A percentile compares a stretch with the other conserved stretches of the same genome.
Conservation (phyloP, 2,329 filamentous ascomycete genomes). For the Truncatella angustata region DNA sequence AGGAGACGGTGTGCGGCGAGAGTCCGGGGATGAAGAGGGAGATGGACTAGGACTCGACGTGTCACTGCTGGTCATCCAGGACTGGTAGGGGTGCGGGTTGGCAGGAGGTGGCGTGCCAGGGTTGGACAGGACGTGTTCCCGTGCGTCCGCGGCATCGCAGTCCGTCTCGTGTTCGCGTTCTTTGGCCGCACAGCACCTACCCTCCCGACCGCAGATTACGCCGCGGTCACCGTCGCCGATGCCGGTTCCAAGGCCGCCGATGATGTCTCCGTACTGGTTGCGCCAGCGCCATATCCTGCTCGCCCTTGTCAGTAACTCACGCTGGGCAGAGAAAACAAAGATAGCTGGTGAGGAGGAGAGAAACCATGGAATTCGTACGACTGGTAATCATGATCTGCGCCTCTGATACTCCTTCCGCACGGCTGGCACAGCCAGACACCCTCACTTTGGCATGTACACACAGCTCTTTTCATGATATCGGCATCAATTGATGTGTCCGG, state of each 20-base stretch:
- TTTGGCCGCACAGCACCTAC: slow-evolving; percentile 71
- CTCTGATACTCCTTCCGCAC: slow-evolving; percentile 71
- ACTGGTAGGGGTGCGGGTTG: slow-evolving; percentile 18
- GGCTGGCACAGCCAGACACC: slow-evolving; percentile 83
- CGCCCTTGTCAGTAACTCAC: slow-evolving; percentile 10
- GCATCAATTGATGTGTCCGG: slow-evolving; percentile 47
- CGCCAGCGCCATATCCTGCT: slow-evolving; percentile 83
- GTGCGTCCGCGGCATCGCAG: slow-evolving; percentile 75
- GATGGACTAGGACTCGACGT: slow-evolving; percentile 12
- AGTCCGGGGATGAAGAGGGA: slow-evolving; percentile 18
- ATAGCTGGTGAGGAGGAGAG: slow-evolving; percentile 9
- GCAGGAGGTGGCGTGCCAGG: slow-evolving; percentile 12
- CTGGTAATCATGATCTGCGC: slow-evolving; percentile 57
- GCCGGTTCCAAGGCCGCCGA: slow-evolving; percentile 78
- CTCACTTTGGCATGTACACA: slow-evolving; percentile 52
- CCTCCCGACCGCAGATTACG: slow-evolving; percentile 80
- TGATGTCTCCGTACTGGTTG: slow-evolving; percentile 76
- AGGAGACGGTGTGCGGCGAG: slow-evolving; percentile 20
- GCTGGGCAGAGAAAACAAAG: not conserved
- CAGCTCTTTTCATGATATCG: slow-evolving; percentile 53
- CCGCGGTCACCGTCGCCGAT: slow-evolving; percentile 87
- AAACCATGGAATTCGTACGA: slow-evolving; percentile 35
- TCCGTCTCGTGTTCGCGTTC: slow-evolving; percentile 82
- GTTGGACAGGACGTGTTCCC: slow-evolving; percentile 33
- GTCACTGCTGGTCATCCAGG: not conserved